Conservation (phyloP, 2,329 filamentous ascomycete genomes). For the Ophiostoma ulmi region DNA sequence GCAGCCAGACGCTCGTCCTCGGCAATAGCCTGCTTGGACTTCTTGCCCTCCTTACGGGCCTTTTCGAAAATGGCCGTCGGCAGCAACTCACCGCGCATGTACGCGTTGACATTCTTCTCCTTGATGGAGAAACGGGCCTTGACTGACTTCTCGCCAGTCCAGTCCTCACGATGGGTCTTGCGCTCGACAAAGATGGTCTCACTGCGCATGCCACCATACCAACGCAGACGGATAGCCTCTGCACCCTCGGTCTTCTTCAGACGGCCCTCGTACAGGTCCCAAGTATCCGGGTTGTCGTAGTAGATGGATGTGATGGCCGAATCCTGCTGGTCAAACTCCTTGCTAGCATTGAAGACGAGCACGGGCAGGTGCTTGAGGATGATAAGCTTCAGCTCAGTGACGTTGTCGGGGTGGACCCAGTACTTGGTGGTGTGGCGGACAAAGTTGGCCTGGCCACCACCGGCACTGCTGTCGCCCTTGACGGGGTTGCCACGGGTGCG, state of each 20-base stretch:
- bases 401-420: slow-evolving; percentile 98
- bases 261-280: slow-evolving; percentile 89
- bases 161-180: slow-evolving; percentile 97
- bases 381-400: slow-evolving; percentile 95
- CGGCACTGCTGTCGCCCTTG: slow-evolving; percentile 85
- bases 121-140: slow-evolving; percentile 93
- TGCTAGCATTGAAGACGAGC: slow-evolving; percentile 93
- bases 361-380: slow-evolving; percentile 96
- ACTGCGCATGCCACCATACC: slow-evolving; percentile 95
- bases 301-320: slow-evolving; percentile 97
- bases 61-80: slow-evolving; percentile 93
- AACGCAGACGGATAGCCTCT: slow-evolving; percentile 89
- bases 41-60: slow-evolving; percentile 90
- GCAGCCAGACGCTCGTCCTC: slow-evolving; percentile 84
- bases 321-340: slow-evolving; percentile 88
- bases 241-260: slow-evolving; percentile 97
- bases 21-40: slow-evolving; percentile 83
- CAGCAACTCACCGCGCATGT: slow-evolving; percentile 75
- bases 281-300: slow-evolving; percentile 90
- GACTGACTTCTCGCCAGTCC: slow-evolving; percentile 98
- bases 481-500: slow-evolving; percentile 87
- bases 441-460: slow-evolving; percentile 90
- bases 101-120: slow-evolving; percentile 95
- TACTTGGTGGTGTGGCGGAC: slow-evolving; percentile 98
- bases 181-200: slow-evolving; percentile 96